A percentile compares a stretch with the other conserved stretches of the same genome.
Conservation (phyloP, 164 flowering plant genomes). For the Tinospora cordifolia region DNA sequence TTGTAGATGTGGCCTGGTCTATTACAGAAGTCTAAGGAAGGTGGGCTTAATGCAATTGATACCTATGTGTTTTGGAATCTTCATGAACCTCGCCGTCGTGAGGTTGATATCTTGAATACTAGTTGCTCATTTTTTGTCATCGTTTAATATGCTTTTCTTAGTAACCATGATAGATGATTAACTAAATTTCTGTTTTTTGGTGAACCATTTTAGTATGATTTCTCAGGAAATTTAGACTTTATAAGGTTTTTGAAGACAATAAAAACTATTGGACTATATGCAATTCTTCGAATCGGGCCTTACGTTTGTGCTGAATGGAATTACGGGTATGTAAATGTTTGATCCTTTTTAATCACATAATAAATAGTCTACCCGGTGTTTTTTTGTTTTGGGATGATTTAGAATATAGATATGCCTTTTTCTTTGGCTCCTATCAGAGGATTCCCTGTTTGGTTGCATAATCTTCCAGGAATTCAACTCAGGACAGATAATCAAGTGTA, state of each 20-base stretch:
- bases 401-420: too few species aligned
- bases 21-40: conserved; percentile 7
- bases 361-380: background rate
- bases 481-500: conserved; percentile 6
- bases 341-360: background rate
- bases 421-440: conserved; percentile 2
- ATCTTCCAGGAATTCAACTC: conserved; percentile 1
- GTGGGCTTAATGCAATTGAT: conserved; percentile 6
- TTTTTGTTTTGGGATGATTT: background rate
- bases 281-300: conserved; percentile 52
- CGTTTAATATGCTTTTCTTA: background rate
- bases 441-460: conserved; percentile 17
- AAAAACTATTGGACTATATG: conserved; percentile 48
- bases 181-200: too few species aligned
- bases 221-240: conserved; percentile 43
- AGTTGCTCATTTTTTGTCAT: background rate
- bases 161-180: too few species aligned
- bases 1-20: conserved; percentile 12
- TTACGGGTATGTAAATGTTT: conserved; percentile 42
- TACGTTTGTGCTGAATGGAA: background rate
- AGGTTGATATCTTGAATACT: background rate
- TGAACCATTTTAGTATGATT: conserved; percentile 36
- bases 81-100: conserved; percentile 6
- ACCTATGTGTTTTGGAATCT: conserved; percentile 8
- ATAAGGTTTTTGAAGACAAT: conserved; percentile 48